A percentile compares a stretch with the other conserved stretches of the same genome.
These are phyloP conservation scores for Fusarium irregulare DNA, from an alignment of 2,329 filamentous ascomycete species.

Conservation along the genomic window DNA sequence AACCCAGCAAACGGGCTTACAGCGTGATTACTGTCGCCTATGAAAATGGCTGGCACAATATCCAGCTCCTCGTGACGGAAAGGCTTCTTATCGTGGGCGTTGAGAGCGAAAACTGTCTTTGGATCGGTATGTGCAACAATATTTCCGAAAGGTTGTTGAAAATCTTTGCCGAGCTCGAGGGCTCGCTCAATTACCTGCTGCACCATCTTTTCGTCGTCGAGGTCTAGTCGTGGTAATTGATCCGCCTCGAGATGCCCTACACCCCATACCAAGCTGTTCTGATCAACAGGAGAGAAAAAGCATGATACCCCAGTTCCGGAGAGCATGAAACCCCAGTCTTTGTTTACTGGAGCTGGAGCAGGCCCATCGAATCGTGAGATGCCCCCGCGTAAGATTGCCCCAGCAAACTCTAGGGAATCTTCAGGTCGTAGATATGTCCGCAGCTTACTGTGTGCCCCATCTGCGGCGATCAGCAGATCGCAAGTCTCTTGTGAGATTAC, in stretches of 20 bases:
- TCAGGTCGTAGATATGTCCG: conserved; percentile 53
- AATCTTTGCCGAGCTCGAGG: conserved; percentile 48
- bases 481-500: conserved; percentile 43
- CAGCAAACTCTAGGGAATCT: conserved; percentile 54
- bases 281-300: conserved; percentile 59
- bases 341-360: conserved; percentile 49
- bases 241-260: conserved; percentile 51
- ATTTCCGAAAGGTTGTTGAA: conserved; percentile 54
- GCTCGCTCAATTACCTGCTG: conserved; percentile 49
- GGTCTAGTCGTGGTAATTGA: conserved; percentile 23
- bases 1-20: conserved; percentile 62
- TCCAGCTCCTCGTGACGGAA: conserved; percentile 52
- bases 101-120: conserved; percentile 52
- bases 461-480: conserved; percentile 59
- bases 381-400: conserved; percentile 54
- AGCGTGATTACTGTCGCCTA: conserved; percentile 64
- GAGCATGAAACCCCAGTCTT: conserved; percentile 56
- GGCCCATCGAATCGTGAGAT: conserved; percentile 51
- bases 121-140: conserved; percentile 55
- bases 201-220: conserved; percentile 35
- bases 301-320: conserved; percentile 54
- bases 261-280: conserved; percentile 56
- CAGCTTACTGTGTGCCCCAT: conserved; percentile 58
- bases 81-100: conserved; percentile 58
- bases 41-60: conserved; percentile 53